phyloP scores from a whole-genome alignment of 2,329 filamentous ascomycete genomes.

The Fusarium verticillioides region DNA sequence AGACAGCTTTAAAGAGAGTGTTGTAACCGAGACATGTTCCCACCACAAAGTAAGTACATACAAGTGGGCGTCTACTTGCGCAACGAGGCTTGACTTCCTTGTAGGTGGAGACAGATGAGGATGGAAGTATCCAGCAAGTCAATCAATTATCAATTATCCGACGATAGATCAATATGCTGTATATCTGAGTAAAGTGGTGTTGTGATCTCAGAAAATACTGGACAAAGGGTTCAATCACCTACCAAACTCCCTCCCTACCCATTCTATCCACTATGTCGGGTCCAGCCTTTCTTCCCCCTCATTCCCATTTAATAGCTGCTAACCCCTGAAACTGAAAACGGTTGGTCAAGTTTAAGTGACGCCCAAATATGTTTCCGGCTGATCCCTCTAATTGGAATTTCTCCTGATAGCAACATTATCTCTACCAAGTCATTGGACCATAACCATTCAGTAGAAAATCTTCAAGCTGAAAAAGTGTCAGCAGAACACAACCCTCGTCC shows the following conservation, averaged over 20 bases:
- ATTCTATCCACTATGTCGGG: slow-evolving; percentile 23
- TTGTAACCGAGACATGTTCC: slow-evolving; percentile 55
- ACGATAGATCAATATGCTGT: not conserved
- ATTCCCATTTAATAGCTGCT: not conserved
- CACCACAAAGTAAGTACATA: slow-evolving; percentile 33
- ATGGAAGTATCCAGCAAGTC: not conserved
- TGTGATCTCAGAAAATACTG: not conserved
- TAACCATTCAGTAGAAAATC: not conserved
- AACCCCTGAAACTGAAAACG: slow-evolving; percentile 25
- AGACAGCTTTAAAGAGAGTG: slow-evolving; percentile 35
- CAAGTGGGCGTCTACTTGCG: slow-evolving; percentile 19
- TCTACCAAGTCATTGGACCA: slow-evolving; percentile 9
- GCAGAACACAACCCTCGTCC: not conserved
- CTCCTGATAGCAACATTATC: not conserved
- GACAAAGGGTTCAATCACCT: slow-evolving; percentile 8
- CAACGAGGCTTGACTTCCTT: slow-evolving; percentile 10
- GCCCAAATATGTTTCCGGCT: not conserved
- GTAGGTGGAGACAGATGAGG: slow-evolving; percentile 1
- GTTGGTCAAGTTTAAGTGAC: not conserved
- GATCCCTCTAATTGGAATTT: not conserved
- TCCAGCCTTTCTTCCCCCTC: not conserved
- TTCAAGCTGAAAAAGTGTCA: slow-evolving; percentile 12
- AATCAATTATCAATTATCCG: not conserved
- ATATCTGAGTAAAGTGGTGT: not conserved
- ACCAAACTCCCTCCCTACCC: not conserved